Evolutionary conservation across 2,329 filamentous ascomycete genomes (phyloP), one percentile per base, ranked within the genome.

Genomic region (Colletotrichum sp.): DNA sequence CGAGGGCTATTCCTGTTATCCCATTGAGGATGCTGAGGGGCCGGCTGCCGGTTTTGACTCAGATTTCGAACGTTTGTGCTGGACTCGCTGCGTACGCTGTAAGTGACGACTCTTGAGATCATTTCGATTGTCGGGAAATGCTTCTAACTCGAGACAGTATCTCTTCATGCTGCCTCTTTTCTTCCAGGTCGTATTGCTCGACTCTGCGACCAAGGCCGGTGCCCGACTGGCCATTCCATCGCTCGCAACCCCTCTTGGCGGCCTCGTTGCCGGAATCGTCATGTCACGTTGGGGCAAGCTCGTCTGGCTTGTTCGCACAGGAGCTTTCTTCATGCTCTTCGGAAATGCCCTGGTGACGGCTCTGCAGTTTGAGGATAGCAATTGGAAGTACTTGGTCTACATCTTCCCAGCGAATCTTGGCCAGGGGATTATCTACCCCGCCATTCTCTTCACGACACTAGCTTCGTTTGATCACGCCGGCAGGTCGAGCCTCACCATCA

Each of bases 131-230:
- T 5, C 18, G 12, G 0, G 18, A 8, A 34, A 34, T 8, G 30
- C 3, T 28, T 16, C 30, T n/a, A n/a, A 32, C 34, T 6, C 12
- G n/a, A 8, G 28, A 6, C 28, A 90, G 88, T 91, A 94, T 78
- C 86, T 94, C 18, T 95, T 95, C 84, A 93, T 93, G 80, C 88
- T 93, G 1, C 94, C 94, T 0, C 85, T 95, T 7, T 95, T 93
- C 84, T 95, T 94, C 81, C 92, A 94, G 79, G 91, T 91, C 0
- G 91, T 94, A 8, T 87, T 93, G 4, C 84, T 91, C 3, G 92
- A 94, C 75, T 91, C 91, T 0, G 90, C 93, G 0, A 92, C 92
- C 0, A 87, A 88, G 16, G 93, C 93, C 1, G 93, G 93, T 1
- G 88, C 92, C 8, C 89, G 93, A 2, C 89, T 95, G 8, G 89